Conservation (phyloP, 1,139 yeast species). For the Lodderomyces margitis region DNA sequence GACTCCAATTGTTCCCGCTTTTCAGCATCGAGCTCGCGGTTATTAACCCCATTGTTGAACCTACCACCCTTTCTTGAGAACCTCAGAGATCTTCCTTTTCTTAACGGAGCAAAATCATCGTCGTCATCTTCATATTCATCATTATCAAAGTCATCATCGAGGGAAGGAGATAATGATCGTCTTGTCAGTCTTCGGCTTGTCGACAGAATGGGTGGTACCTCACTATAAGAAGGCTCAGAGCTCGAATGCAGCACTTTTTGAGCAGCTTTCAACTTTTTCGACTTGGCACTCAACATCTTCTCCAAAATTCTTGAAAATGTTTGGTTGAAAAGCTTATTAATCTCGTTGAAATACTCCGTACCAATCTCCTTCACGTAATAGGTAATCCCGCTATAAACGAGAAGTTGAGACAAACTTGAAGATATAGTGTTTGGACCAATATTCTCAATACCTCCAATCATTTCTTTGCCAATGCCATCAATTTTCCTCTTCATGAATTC, state of each 20-base stretch:
- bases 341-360: constrained; percentile 25
- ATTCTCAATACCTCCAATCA: constrained; percentile 19
- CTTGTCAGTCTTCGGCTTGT: neutral
- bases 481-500: constrained; percentile 46
- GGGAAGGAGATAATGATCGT: constrained; percentile 10
- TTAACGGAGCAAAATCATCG: constrained; percentile 19
- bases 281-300: constrained; percentile 22
- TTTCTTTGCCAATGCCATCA: constrained; percentile 29
- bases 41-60: constrained; percentile 17
- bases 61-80: constrained; percentile 25
- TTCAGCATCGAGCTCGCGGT: constrained; percentile 5
- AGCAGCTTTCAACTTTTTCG: constrained; percentile 18
- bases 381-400: constrained; percentile 60
- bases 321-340: constrained; percentile 29
- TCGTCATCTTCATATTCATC: constrained; percentile 15
- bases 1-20: constrained; percentile 9
- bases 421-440: constrained; percentile 25
- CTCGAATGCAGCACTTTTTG: constrained; percentile 6
- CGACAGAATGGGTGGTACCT: neutral
- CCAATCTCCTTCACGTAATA: constrained; percentile 65
- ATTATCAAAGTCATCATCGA: constrained; percentile 16
- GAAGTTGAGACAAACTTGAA: constrained; percentile 40
- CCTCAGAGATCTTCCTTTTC: constrained; percentile 34
- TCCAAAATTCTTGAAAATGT: constrained; percentile 30
- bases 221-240: neutral